Conservation (phyloP, 2,329 filamentous ascomycete genomes). For the Claviceps sp. region DNA sequence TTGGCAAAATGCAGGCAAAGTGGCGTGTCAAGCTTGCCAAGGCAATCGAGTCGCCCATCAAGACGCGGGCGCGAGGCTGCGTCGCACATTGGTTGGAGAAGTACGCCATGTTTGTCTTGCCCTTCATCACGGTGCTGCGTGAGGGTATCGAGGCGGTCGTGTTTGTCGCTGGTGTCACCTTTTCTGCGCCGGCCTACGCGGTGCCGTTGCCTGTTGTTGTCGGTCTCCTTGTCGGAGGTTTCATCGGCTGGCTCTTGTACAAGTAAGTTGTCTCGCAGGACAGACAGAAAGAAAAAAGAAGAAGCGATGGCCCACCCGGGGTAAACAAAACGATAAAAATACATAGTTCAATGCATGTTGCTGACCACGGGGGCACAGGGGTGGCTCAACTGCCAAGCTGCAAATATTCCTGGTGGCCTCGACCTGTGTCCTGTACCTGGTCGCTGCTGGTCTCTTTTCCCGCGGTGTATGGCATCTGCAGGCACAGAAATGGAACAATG, state of each 20-base stretch:
- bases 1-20: slow-evolving; percentile 74
- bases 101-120: slow-evolving; percentile 75
- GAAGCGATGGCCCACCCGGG: too few species aligned
- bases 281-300: too few species aligned
- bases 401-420: slow-evolving; percentile 72
- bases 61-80: slow-evolving; percentile 29
- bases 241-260: slow-evolving; percentile 65
- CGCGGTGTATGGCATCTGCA: slow-evolving; percentile 65
- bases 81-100: slow-evolving; percentile 57
- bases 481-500: slow-evolving; percentile 51
- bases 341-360: not conserved
- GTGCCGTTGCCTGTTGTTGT: slow-evolving; percentile 66
- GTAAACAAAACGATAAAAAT: not conserved
- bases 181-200: slow-evolving; percentile 58
- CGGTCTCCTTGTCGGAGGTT: slow-evolving; percentile 52
- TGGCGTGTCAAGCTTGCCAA: slow-evolving; percentile 73
- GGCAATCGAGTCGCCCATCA: slow-evolving; percentile 43
- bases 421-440: slow-evolving; percentile 72
- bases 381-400: slow-evolving; percentile 28
- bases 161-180: slow-evolving; percentile 73
- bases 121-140: slow-evolving; percentile 76
- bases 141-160: slow-evolving; percentile 80
- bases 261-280: slow-evolving; percentile 38
- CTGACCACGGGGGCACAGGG: slow-evolving; percentile 14
- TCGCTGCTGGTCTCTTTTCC: slow-evolving; percentile 72